These are phyloP conservation scores for Prunus persica DNA, from an alignment of 306 rosid species.

Conservation along the genomic window DNA sequence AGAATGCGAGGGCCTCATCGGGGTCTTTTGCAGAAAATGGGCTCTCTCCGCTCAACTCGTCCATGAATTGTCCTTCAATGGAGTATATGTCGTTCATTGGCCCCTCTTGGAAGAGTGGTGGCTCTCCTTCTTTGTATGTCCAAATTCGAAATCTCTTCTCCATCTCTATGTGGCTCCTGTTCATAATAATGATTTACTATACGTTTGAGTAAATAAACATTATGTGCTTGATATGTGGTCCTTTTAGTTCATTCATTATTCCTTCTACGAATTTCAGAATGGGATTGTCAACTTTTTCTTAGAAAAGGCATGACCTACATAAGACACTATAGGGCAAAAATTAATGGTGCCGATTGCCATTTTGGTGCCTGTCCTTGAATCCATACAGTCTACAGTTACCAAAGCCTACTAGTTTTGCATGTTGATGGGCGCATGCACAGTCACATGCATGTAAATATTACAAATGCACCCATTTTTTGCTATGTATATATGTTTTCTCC, in stretches of 20 bases:
- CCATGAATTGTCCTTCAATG: conserved; percentile 69
- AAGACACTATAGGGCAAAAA: not conserved
- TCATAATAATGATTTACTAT: not conserved
- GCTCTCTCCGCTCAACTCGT: conserved; percentile 35
- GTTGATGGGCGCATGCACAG: not conserved
- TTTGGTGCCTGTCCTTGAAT: not conserved
- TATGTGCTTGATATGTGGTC: not conserved
- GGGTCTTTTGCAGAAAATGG: conserved; percentile 38
- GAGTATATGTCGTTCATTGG: conserved; percentile 67
- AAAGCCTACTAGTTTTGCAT: not conserved
- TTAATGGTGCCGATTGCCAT: not conserved
- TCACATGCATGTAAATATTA: too few relatives aligned
- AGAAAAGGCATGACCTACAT: not conserved
- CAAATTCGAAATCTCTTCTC: conserved; percentile 62
- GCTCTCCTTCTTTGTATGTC: conserved; percentile 67
- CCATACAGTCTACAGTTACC: not conserved
- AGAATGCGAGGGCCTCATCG: conserved; percentile 45
- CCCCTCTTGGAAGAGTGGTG: conserved; percentile 54
- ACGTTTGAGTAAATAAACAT: not conserved
- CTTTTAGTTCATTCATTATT: not conserved
- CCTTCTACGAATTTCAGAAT: not conserved
- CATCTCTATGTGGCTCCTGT: conserved; percentile 54
- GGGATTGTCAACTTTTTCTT: not conserved
- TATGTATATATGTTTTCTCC: not conserved
- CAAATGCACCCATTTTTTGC: not conserved